Percentiles rank a stretch among this genome's conserved stretches.
These are phyloP conservation scores for Fraxinus anomala DNA, from an alignment of 257 asterid genomes.

Conservation along the genomic window DNA sequence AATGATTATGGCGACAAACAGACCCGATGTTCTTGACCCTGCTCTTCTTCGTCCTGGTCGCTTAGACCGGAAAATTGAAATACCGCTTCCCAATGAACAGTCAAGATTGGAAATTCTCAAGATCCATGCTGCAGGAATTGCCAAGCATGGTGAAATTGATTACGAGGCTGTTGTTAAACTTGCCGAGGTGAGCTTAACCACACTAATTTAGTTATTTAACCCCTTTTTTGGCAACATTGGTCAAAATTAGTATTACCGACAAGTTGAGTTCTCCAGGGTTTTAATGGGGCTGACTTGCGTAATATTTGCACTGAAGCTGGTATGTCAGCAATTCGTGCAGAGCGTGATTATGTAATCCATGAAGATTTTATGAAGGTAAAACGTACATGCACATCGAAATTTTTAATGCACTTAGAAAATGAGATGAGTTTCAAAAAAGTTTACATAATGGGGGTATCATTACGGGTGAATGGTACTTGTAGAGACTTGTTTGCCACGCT, in stretches of 20 bases:
- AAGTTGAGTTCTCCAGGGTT: constrained; percentile 56
- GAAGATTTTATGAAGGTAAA: constrained; percentile 98
- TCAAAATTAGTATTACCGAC: background rate
- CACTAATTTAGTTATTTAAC: background rate
- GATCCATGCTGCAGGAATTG: constrained; percentile 93
- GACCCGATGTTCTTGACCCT: constrained; percentile 96
- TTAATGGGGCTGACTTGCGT: constrained; percentile 97
- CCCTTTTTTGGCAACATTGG: background rate
- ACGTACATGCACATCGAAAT: background rate
- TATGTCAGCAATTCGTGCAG: constrained; percentile 93
- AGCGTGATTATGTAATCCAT: constrained; percentile 94
- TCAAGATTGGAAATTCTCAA: constrained; percentile 92
- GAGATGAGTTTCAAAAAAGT: background rate
- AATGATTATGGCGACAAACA: constrained; percentile 96
- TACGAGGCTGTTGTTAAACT: constrained; percentile 94
- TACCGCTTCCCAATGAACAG: constrained; percentile 93
- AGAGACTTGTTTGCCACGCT: background rate
- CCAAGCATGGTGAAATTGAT: constrained; percentile 97
- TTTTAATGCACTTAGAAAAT: background rate
- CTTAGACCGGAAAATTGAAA: constrained; percentile 90
- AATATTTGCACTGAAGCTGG: constrained; percentile 97
- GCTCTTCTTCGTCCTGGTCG: constrained; percentile 99
- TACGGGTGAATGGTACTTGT: background rate
- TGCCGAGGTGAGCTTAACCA: constrained; percentile 70
- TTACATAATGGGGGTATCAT: background rate